phyloP scores from a whole-genome alignment of 305 asterid species.

The Plantago rigida region DNA sequence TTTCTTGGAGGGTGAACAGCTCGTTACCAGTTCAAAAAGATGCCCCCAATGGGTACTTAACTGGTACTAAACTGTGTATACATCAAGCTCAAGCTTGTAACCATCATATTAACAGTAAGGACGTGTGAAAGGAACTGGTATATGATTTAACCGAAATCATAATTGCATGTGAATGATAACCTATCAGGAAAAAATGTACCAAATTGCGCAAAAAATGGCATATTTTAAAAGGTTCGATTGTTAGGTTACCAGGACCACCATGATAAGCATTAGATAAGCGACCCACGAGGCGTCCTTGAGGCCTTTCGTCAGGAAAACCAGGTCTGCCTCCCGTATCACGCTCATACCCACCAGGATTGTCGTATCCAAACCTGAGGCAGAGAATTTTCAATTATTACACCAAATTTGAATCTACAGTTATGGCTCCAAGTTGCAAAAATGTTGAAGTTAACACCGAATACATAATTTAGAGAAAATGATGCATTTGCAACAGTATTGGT shows the following conservation, averaged over 20 bases:
- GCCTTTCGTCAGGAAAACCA: slow-evolving; percentile 79
- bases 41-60: neutral
- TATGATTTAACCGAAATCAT: neutral
- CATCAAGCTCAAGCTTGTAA: neutral
- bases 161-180: neutral
- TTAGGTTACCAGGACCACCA: slow-evolving; percentile 42
- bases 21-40: neutral
- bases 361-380: slow-evolving; percentile 64
- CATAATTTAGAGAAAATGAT: neutral
- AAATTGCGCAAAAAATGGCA: slow-evolving; percentile 6
- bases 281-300: slow-evolving; percentile 72
- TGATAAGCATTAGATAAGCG: slow-evolving; percentile 69
- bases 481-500: neutral
- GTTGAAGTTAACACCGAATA: neutral
- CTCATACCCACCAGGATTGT: slow-evolving; percentile 69
- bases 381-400: slow-evolving; percentile 1
- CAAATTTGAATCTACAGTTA: slow-evolving; percentile 15
- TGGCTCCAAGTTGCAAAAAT: slow-evolving; percentile 3
- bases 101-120: neutral
- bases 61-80: neutral
- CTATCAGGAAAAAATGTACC: neutral
- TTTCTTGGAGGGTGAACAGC: neutral
- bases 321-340: slow-evolving; percentile 81
- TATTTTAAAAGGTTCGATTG: slow-evolving; percentile 9
- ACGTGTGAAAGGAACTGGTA: neutral